phyloP scores from a whole-genome alignment of 2,329 filamentous ascomycete genomes.

The Amphichorda felina region DNA sequence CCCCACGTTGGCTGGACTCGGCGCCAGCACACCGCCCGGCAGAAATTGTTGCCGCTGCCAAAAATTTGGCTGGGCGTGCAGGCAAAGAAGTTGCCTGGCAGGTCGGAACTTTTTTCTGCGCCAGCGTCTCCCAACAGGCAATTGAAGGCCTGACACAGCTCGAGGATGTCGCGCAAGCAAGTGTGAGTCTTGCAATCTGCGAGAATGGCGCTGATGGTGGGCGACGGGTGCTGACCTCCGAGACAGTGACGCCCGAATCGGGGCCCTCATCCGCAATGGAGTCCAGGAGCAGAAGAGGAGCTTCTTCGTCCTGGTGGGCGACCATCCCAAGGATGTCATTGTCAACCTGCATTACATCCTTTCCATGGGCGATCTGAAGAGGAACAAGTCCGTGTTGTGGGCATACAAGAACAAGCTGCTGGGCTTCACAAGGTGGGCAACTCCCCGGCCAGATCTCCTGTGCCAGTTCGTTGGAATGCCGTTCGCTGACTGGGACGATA shows the following conservation, averaged over 20 bases:
- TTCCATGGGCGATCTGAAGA: conserved; percentile 77
- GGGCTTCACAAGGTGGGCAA: conserved; percentile 65
- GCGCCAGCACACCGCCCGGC: conserved; percentile 22
- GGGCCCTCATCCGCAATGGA: conserved; percentile 82
- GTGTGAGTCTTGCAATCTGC: conserved; percentile 30
- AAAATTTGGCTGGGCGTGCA: conserved; percentile 20
- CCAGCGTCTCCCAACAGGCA: background rate
- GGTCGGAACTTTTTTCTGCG: background rate
- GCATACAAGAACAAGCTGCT: conserved; percentile 97
- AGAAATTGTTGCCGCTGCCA: conserved; percentile 21
- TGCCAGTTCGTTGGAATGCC: too few species aligned
- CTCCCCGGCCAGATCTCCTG: too few species aligned
- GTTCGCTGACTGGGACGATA: too few species aligned
- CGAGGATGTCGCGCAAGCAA: conserved; percentile 48
- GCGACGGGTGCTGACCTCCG: conserved; percentile 1
- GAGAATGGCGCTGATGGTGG: background rate
- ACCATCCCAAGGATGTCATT: conserved; percentile 91
- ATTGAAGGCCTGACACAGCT: conserved; percentile 3
- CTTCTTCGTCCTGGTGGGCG: conserved; percentile 92
- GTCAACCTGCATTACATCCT: conserved; percentile 89
- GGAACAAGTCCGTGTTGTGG: conserved; percentile 89
- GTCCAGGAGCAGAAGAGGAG: conserved; percentile 93
- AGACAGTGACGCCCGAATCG: conserved; percentile 74
- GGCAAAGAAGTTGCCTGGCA: too few species aligned
- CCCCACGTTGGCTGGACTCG: background rate